Base-by-base conservation (phyloP, 176 grass and related monocot genomes). In the Oryza longistaminata region DNA sequence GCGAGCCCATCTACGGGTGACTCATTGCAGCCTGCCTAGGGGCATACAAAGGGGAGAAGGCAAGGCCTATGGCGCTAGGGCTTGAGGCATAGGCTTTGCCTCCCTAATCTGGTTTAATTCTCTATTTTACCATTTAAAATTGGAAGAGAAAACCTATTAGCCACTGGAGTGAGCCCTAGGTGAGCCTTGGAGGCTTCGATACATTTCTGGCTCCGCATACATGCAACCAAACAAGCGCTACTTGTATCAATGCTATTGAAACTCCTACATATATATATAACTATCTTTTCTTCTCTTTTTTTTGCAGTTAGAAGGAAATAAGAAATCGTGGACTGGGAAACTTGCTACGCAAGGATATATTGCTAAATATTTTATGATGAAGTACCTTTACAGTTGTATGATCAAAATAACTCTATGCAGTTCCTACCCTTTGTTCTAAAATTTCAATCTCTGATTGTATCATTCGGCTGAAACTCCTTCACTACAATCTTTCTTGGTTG, bases 401-500 rank as follows among this genome's bases (percentile, higher is more conserved):
- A 7, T 6, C 14, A 19, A 73, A 43, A 40, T 21, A 42, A 3
- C 9, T 42, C 1, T 5, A 43, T 71, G 19, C 4, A 45, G 6
- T 52, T 29, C 21, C 45, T 74, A 64, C 52, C 31, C 52, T 58
- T 26, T 15, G 14, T 76, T 45, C 21, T 22, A 50, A 66, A 75
- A 50, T 33, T 27, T 45, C 12, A 49, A 25, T 76, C 16, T 46
- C 6, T 73, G 14, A 37, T 48, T 50, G 40, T 74, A 33, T 66
- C 42, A 73, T 62, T 52, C 50, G 13, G 14, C 8, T 85, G 24
- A 77, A 68, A 49, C 69, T 87, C 52, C 42, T 69, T 87, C 44
- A 81, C n/a, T 65, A 19, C 73, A 84, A 86, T 89, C 8, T 72
- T n/a, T 69, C 21, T 15, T 17, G 40, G 4, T 77, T 80, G 16